Evolutionary conservation across 1,139 yeast genomes (phyloP).

Genomic region (Nakaseomyces sp.): DNA sequence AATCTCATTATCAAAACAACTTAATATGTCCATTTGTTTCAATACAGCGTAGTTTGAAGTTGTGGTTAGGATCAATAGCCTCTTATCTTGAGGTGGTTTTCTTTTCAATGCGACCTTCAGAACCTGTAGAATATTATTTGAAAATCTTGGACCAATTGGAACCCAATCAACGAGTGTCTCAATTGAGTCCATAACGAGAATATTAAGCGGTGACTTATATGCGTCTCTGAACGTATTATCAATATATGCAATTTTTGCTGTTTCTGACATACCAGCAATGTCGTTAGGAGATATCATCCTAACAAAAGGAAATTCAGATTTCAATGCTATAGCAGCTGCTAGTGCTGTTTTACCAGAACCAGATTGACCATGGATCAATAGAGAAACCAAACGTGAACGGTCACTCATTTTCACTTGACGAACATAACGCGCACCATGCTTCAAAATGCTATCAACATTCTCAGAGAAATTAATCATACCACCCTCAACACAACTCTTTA

Average conservation of each 20-base stretch:
- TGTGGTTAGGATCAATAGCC: conserved; percentile 80
- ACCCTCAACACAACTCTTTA: conserved; percentile 68
- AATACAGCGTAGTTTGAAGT: conserved; percentile 76
- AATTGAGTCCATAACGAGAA: conserved; percentile 81
- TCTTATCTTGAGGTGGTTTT: conserved; percentile 82
- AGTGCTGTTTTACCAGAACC: conserved; percentile 96
- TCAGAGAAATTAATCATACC: conserved; percentile 78
- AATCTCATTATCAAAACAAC: conserved; percentile 75
- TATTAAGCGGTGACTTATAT: conserved; percentile 85
- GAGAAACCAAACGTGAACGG: conserved; percentile 69
- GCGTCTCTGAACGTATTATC: conserved; percentile 89
- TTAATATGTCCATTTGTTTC: conserved; percentile 74
- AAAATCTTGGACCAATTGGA: conserved; percentile 94
- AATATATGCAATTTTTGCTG: conserved; percentile 74
- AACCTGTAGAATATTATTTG: conserved; percentile 78
- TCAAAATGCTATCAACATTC: conserved; percentile 55
- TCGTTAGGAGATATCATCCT: conserved; percentile 83
- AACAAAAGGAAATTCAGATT: conserved; percentile 84
- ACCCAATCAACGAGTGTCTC: conserved; percentile 95
- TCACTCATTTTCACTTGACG: conserved; percentile 71
- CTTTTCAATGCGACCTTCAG: conserved; percentile 73
- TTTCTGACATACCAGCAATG: conserved; percentile 89
- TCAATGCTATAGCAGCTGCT: conserved; percentile 78
- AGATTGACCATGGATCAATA: conserved; percentile 85
- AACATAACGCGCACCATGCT: conserved; percentile 69